Percentiles rank a stretch among this genome's conserved stretches.
Conservation (phyloP, 1,284 basidiomycete species). For the Schizopora paradoxa region DNA sequence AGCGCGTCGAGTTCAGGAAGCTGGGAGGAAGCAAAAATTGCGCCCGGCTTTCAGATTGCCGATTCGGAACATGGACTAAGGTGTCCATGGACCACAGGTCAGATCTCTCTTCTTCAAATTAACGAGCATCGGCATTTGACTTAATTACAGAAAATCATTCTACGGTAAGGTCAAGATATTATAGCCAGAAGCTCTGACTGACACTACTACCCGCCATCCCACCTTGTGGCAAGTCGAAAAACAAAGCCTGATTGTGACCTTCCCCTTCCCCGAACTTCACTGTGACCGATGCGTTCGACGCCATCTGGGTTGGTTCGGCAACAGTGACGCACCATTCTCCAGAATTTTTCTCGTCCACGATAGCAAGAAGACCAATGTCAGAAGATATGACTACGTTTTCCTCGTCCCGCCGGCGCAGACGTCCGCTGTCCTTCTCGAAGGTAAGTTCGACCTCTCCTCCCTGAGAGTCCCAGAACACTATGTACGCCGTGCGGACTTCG, state of each 20-base stretch:
- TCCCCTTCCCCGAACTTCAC: constrained; percentile 27
- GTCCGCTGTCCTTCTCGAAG: too few species aligned
- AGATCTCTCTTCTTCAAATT: too few species aligned
- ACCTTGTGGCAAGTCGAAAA: too few species aligned
- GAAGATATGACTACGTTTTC: constrained; percentile 23
- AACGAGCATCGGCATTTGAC: too few species aligned
- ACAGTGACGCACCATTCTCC: constrained; percentile 46
- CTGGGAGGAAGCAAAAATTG: not conserved
- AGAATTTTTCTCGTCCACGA: constrained; percentile 38
- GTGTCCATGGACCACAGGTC: too few species aligned
- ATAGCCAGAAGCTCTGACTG: too few species aligned
- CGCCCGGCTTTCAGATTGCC: not conserved
- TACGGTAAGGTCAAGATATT: too few species aligned
- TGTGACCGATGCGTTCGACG: constrained; percentile 20
- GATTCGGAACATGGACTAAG: too few species aligned
- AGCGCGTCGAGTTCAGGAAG: not conserved
- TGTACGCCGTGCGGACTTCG: constrained; percentile 37
- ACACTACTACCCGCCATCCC: too few species aligned
- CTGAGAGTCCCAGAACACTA: constrained; percentile 40
- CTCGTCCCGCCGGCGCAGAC: too few species aligned
- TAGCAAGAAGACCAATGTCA: constrained; percentile 37
- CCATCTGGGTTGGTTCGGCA: constrained; percentile 50
- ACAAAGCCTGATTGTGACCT: too few species aligned
- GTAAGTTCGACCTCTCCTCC: constrained; percentile 33
- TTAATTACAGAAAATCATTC: too few species aligned